Evolutionary conservation across 345 rosid species (phyloP).

Genomic region (Barbarea vulgaris): DNA sequence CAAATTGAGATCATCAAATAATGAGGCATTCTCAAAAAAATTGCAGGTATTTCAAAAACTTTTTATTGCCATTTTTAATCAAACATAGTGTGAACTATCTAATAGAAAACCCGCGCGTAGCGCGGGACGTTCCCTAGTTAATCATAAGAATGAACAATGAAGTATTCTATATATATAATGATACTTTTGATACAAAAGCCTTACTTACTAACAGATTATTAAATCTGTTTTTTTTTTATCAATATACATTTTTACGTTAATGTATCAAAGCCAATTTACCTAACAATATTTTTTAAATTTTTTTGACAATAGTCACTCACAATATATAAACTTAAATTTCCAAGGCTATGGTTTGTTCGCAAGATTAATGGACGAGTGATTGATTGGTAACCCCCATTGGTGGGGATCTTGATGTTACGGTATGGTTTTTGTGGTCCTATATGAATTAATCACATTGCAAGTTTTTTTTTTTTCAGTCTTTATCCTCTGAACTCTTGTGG

Average conservation of each 20-base stretch:
- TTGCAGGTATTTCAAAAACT: too few species aligned
- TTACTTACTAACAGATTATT: too few species aligned
- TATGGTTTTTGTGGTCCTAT: slow-evolving; percentile 41
- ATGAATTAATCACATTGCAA: slow-evolving; percentile 28
- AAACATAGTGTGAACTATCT: too few species aligned
- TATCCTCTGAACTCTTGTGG: slow-evolving; percentile 34
- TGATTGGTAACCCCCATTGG: slow-evolving; percentile 33
- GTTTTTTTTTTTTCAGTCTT: slow-evolving; percentile 3
- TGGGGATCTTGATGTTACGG: slow-evolving; percentile 30
- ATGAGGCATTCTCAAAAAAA: too few species aligned
- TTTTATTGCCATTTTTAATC: too few species aligned
- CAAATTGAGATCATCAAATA: too few species aligned
- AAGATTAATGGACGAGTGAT: slow-evolving; percentile 21
- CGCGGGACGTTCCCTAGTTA: too few species aligned
- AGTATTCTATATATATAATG: too few species aligned
- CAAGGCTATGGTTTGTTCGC: slow-evolving; percentile 24
- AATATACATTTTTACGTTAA: neutral
- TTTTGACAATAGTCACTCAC: slow-evolving; percentile 8
- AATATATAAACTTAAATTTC: slow-evolving; percentile 2
- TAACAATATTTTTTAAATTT: neutral
- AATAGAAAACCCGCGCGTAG: too few species aligned
- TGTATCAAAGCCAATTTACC: slow-evolving; percentile 9
- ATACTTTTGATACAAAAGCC: too few species aligned
- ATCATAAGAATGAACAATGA: too few species aligned
- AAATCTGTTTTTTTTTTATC: neutral